Evolutionary conservation across 1,284 basidiomycete species (phyloP).

Genomic region (Ustilago nuda): DNA sequence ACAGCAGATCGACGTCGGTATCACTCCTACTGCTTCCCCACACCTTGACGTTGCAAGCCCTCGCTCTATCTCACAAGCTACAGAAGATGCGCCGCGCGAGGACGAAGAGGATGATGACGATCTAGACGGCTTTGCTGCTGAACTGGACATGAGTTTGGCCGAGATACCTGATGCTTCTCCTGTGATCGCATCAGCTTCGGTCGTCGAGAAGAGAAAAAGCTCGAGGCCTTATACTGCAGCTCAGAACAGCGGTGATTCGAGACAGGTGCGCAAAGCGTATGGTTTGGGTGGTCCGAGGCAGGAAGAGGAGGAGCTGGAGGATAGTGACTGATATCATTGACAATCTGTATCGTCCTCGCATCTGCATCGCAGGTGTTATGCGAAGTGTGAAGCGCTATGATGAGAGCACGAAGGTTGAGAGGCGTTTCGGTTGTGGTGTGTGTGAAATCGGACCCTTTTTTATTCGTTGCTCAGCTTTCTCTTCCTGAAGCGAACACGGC

Average conservation of each 20-base stretch:
- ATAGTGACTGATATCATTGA: constrained; percentile 31
- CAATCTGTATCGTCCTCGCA: background rate
- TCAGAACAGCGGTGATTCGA: constrained; percentile 1
- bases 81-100: constrained; percentile 7
- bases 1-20: constrained; percentile 33
- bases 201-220: constrained; percentile 28
- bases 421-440: background rate
- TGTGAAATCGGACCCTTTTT: constrained; percentile 15
- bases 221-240: constrained; percentile 5
- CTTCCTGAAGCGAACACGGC: background rate
- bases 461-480: background rate
- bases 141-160: constrained; percentile 47
- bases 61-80: background rate
- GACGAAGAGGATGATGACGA: constrained; percentile 43
- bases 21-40: constrained; percentile 40
- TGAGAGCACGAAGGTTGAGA: background rate
- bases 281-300: constrained; percentile 47
- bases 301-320: constrained; percentile 51
- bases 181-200: background rate
- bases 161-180: constrained; percentile 26
- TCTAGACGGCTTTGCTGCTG: constrained; percentile 49
- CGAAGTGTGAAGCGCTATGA: background rate
- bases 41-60: constrained; percentile 26
- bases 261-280: constrained; percentile 35
- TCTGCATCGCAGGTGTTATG: background rate